These are phyloP conservation scores for Sclerotinia nivalis DNA, from an alignment of 2,329 filamentous ascomycete genomes.

Conservation along the genomic window DNA sequence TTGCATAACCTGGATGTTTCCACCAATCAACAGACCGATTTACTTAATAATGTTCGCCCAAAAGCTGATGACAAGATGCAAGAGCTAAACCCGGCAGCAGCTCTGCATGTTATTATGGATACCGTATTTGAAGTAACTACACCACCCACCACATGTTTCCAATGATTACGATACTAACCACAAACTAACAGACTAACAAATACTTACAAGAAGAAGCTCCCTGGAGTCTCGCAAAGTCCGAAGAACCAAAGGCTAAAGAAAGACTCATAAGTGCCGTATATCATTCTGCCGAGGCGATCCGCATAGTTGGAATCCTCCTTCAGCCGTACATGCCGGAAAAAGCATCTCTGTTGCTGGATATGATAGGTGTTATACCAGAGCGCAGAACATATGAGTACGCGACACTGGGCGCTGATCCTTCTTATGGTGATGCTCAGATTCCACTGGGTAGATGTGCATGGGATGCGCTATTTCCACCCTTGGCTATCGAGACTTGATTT, in stretches of 20 bases:
- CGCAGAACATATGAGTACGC: conserved; percentile 66
- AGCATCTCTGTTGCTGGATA: conserved; percentile 69
- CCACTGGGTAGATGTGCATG: conserved; percentile 44
- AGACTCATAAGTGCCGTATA: conserved; percentile 63
- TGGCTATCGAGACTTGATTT: conserved; percentile 46
- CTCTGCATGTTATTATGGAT: conserved; percentile 64
- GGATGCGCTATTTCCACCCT: conserved; percentile 55
- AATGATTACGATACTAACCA: background rate
- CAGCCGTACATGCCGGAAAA: conserved; percentile 91
- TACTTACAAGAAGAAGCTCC: conserved; percentile 66
- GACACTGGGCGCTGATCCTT: conserved; percentile 60
- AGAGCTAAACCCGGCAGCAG: conserved; percentile 61
- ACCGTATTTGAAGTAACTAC: conserved; percentile 57
- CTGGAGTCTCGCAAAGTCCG: conserved; percentile 59
- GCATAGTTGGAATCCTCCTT: conserved; percentile 78
- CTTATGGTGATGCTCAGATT: conserved; percentile 58
- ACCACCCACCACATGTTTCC: background rate
- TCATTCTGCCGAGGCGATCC: conserved; percentile 71
- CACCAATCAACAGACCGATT: conserved; percentile 43
- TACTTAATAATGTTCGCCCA: conserved; percentile 45
- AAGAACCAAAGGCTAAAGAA: conserved; percentile 16
- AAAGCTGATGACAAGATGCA: conserved; percentile 60
- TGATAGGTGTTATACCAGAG: conserved; percentile 67
- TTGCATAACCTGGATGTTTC: conserved; percentile 14
- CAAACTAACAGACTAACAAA: conserved; percentile 57